Evolutionary conservation across 2,329 filamentous ascomycete species (phyloP), one percentile per base, ranked within the genome.

Genomic region (Ophiostoma novo-ulmi): DNA sequence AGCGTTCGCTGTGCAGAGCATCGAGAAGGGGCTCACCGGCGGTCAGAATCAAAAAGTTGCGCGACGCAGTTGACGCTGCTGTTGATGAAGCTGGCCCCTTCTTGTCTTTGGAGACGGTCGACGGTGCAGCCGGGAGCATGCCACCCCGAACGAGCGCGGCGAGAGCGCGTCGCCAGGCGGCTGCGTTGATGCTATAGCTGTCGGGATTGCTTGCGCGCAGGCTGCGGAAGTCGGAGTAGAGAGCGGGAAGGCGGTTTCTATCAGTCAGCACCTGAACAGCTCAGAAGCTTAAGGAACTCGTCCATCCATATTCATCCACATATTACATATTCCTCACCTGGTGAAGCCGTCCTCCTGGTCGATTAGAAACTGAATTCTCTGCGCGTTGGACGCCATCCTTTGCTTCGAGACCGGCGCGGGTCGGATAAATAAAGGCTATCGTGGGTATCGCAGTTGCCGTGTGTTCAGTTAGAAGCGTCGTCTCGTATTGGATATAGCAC

Each of bases 1-100:
- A 94, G 75, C 94, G 89, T 64, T 88, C 88, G 67, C 85, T 91
- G 74, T 94, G 89, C 69, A 99, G 82, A 48, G 88, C 87, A 35
- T 87, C 85, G 31, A 91, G 81, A 1, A 99, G 84, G 39, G 87
- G 83, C 48, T 91, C 87, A 75, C 87, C 84, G 52, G 87, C 79
- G 8, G 81, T 80, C 38, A 90, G 78, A 39, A 86, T 79, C 14
- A 90, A 79, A 22, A 84, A 80, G 71, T 84, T 84, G 1, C 82
- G 79, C 5, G 77, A 78, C 0, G 81, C 76, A 36, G 75, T 71
- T 14, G 63, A 65, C 22, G 63, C 8, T 20, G 36, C n/a, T 5
- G 22, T 14, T 11, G 55, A 35, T 17, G 11, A n/a, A 8, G 22
- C 8, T 17, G 22, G 31, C 31, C 31, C 61, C 11, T 7, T 48